Base-by-base conservation (phyloP, 2,329 filamentous ascomycete species). In the Chalaropsis thielavioides region DNA sequence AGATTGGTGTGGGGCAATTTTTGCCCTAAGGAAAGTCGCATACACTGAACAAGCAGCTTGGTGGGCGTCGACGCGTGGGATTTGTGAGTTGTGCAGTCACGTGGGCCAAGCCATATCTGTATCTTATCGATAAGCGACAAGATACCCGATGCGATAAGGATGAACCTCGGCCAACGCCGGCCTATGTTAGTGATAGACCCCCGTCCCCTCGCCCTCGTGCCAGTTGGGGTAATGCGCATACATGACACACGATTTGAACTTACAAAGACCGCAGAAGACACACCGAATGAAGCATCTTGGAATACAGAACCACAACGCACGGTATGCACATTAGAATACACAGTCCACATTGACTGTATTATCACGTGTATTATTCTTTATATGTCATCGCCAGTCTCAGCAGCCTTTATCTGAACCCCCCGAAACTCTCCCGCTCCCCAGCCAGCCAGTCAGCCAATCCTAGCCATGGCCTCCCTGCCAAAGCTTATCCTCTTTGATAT, bases 401-500 rank as follows among this genome's bases (percentile, higher is more conserved):
- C 31, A 35, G 35, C 35, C 35, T 10, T 38, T 38, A 8, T 8
- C 10, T 38, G 35, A 38, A n/a, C n/a, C 35, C 10, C 35, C 35
- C 35, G 35, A 38, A 38, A 27, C 46, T 27, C 13, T 15, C 24
- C 19, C 19, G n/a, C n/a, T n/a, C n/a, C n/a, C n/a, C n/a, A n/a
- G n/a, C n/a, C n/a, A n/a, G n/a, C n/a, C n/a, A n/a, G n/a, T n/a
- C 24, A 24, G 19, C 46, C 19, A 49, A 15, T 35, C 27, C 17
- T 10, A 38, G 54, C 24, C 54, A 31, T 58, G 24, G 38, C 31
- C 54, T 19, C 15, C 15, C 24, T 13, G 31, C 54, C 51, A 58
- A 88, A 88, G 70, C 89, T 89, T 64, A 77, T 95, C 40, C 79
- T 99, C 24, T 97, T 97, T 74, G 94, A 99, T 75, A 94, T 99